Percentiles rank a stretch among this genome's conserved stretches.
phyloP scores from a whole-genome alignment of 1,139 yeast species.

The Kurtzmaniella quercitrusa region DNA sequence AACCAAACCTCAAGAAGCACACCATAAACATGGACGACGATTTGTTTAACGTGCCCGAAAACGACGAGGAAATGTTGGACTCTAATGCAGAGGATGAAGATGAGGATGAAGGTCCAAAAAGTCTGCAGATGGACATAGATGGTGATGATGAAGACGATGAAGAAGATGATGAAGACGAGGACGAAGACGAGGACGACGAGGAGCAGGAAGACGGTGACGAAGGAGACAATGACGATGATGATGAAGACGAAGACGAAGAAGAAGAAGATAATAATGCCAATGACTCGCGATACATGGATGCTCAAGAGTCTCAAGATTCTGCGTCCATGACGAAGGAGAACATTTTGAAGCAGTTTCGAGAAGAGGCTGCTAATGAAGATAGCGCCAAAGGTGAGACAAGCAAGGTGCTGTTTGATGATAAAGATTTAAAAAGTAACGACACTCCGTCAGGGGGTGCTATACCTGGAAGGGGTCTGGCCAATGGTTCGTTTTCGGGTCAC shows the following conservation, averaged over 20 bases:
- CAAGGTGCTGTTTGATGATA: background rate
- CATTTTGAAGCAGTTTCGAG: conserved; percentile 4
- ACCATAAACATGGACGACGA: conserved; percentile 19
- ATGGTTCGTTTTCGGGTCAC: no score
- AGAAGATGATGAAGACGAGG: conserved; percentile 15
- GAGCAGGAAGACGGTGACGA: conserved; percentile 25
- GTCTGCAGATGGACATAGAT: conserved; percentile 9
- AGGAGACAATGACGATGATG: conserved; percentile 17
- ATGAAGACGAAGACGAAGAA: conserved; percentile 16
- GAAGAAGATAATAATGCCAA: conserved; percentile 14
- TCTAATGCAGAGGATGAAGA: conserved; percentile 15
- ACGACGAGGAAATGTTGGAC: conserved; percentile 19
- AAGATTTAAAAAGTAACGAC: background rate
- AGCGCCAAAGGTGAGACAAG: background rate
- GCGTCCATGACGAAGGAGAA: background rate
- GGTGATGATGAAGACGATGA: conserved; percentile 14
- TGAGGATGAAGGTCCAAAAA: conserved; percentile 10
- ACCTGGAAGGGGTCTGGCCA: conserved; percentile 9
- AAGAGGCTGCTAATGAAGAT: conserved; percentile 2
- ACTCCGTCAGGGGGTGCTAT: background rate
- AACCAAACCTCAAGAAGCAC: background rate
- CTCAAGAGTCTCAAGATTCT: conserved; percentile 14
- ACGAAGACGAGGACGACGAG: conserved; percentile 22
- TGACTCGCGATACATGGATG: conserved; percentile 19
- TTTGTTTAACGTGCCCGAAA: conserved; percentile 22